phyloP scores from a whole-genome alignment of 306 rosid genomes.

The Cucurbita argyrosperma region DNA sequence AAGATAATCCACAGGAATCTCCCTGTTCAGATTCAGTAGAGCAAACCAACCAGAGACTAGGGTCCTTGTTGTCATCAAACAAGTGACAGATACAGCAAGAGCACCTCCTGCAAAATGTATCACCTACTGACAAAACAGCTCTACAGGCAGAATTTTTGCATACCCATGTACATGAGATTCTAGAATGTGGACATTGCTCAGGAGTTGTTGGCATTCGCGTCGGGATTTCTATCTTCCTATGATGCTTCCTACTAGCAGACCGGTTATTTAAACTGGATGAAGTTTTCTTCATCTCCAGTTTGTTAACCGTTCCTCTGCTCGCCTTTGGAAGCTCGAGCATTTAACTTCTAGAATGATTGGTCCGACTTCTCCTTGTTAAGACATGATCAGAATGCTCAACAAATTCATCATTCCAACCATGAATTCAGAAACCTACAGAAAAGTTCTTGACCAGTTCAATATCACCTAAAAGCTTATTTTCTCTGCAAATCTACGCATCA shows the following conservation, averaged over 20 bases:
- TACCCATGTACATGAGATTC: constrained; percentile 62
- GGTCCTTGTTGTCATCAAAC: constrained; percentile 98
- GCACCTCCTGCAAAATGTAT: constrained; percentile 93
- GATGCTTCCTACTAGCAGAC: constrained; percentile 45
- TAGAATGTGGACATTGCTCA: constrained; percentile 53
- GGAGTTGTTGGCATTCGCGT: constrained; percentile 38
- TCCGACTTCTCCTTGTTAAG: constrained; percentile 28
- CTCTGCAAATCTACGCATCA: constrained; percentile 62
- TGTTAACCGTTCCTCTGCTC: constrained; percentile 43
- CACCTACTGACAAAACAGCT: constrained; percentile 79
- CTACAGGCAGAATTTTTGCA: constrained; percentile 97
- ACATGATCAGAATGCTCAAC: constrained; percentile 23
- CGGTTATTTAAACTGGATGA: constrained; percentile 41
- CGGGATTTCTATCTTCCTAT: constrained; percentile 82
- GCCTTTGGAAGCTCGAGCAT: constrained; percentile 41
- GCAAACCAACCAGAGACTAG: constrained; percentile 98
- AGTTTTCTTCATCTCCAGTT: constrained; percentile 54
- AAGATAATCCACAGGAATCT: constrained; percentile 91
- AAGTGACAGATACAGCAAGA: constrained; percentile 97
- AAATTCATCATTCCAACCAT: constrained; percentile 56
- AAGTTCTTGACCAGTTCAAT: constrained; percentile 57
- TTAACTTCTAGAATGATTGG: constrained; percentile 28
- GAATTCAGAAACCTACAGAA: constrained; percentile 54
- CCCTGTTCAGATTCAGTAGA: constrained; percentile 58
- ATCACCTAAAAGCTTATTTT: constrained; percentile 59